These are phyloP conservation scores for Candida schatavii DNA, from an alignment of 805 yeast genomes.

Conservation along the genomic window DNA sequence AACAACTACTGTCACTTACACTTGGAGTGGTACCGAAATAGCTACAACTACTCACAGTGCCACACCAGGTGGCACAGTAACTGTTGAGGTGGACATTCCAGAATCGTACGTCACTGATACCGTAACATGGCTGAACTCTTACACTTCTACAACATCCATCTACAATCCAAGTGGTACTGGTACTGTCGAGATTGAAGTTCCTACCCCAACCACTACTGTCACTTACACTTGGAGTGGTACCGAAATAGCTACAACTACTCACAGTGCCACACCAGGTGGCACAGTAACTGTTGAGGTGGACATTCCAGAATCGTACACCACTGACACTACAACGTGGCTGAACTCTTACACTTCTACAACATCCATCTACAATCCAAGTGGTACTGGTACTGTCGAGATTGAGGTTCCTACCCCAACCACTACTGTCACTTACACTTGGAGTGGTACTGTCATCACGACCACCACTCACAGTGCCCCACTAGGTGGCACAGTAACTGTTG, in stretches of 20 bases:
- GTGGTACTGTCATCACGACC: conserved; percentile 21
- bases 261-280: conserved; percentile 1
- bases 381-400: conserved; percentile 9
- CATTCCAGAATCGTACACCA: conserved; percentile 9
- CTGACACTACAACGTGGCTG: conserved; percentile 10
- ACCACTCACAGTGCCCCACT: conserved; percentile 12
- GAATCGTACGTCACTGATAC: conserved; percentile 3
- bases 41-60: conserved; percentile 5
- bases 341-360: conserved; percentile 10
- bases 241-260: background rate
- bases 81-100: conserved; percentile 13
- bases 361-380: background rate
- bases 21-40: conserved; percentile 11
- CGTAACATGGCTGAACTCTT: conserved; percentile 10
- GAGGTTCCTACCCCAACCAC: conserved; percentile 10
- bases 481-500: conserved; percentile 20
- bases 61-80: conserved; percentile 8
- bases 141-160: conserved; percentile 6
- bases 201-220: conserved; percentile 9
- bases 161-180: conserved; percentile 10
- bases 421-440: conserved; percentile 17
- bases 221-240: conserved; percentile 7
- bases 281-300: conserved; percentile 11
- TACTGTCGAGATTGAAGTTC: conserved; percentile 13
- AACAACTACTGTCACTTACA: conserved; percentile 8